A percentile compares a stretch with the other conserved stretches of the same genome.
Conservation (phyloP, 106 monocot species). For the Acorus gramineus region DNA sequence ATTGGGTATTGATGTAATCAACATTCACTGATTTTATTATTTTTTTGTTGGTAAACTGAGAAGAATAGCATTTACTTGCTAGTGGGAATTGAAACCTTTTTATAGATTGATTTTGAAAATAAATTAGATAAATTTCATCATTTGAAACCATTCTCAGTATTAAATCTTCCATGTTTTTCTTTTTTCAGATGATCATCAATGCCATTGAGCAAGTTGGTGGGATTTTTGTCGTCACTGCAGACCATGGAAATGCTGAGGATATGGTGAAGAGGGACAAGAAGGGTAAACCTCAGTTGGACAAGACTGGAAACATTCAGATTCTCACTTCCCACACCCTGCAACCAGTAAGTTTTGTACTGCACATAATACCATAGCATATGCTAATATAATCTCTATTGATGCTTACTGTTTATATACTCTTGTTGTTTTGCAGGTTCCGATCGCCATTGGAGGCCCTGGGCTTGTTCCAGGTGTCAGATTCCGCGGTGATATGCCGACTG, state of each 20-base stretch:
- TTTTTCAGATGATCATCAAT: conserved; percentile 47
- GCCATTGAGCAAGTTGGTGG: conserved; percentile 60
- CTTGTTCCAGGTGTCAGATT: conserved; percentile 56
- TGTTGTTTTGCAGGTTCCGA: conserved; percentile 56
- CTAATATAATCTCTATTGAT: too few relatives aligned
- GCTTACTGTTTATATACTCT: too few relatives aligned
- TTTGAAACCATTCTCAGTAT: too few relatives aligned
- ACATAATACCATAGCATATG: too few relatives aligned
- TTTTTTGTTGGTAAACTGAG: too few relatives aligned
- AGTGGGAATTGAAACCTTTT: too few relatives aligned
- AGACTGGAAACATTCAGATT: conserved; percentile 42
- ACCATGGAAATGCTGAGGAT: conserved; percentile 78
- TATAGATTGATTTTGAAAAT: too few relatives aligned
- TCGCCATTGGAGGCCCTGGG: conserved; percentile 94
- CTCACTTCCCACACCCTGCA: conserved; percentile 76
- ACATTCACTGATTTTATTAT: too few relatives aligned
- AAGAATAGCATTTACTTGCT: too few relatives aligned
- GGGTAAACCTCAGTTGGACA: conserved; percentile 40
- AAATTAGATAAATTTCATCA: too few relatives aligned
- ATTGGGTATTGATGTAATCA: too few relatives aligned
- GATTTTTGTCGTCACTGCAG: conserved; percentile 63
- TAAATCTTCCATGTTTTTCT: neutral
- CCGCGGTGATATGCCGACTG: conserved; percentile 49
- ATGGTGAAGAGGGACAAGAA: conserved; percentile 68
- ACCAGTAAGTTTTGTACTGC: conserved; percentile 29